Conservation (phyloP, 768 basidiomycete species). For the Pleurotus giganteus region DNA sequence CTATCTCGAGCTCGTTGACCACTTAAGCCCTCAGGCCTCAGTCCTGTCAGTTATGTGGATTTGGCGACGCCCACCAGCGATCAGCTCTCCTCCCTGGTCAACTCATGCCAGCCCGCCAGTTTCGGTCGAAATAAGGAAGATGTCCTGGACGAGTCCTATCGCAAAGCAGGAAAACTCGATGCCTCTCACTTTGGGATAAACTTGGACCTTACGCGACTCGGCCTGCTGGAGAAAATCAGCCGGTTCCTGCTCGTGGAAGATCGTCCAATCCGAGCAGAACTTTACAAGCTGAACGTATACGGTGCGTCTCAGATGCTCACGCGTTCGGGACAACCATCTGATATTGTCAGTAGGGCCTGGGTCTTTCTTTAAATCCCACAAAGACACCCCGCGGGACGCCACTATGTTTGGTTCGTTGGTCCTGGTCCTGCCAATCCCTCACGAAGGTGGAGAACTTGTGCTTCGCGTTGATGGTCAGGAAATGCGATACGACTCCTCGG, state of each 20-base stretch:
- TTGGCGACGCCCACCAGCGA: not conserved
- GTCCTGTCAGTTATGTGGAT: constrained; percentile 7
- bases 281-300: constrained; percentile 41
- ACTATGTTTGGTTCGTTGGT: constrained; percentile 44
- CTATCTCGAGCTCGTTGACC: not conserved
- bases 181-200: constrained; percentile 22
- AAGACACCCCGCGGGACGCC: constrained; percentile 35
- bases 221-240: constrained; percentile 21
- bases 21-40: not conserved
- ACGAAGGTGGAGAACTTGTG: constrained; percentile 36
- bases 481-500: constrained; percentile 32
- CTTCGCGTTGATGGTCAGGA: constrained; percentile 27
- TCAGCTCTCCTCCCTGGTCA: constrained; percentile 20
- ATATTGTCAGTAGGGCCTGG: constrained; percentile 19
- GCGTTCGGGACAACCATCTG: not conserved
- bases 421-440: constrained; percentile 36
- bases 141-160: constrained; percentile 32
- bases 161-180: constrained; percentile 34
- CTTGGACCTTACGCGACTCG: constrained; percentile 20
- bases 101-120: constrained; percentile 28
- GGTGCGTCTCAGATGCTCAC: constrained; percentile 18
- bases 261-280: constrained; percentile 20
- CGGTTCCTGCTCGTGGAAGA: constrained; percentile 16
- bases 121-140: constrained; percentile 29
- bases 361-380: constrained; percentile 40